Evolutionary conservation across 2,329 filamentous ascomycete genomes (phyloP).

Genomic region (Sodiomyces alkalinus): DNA sequence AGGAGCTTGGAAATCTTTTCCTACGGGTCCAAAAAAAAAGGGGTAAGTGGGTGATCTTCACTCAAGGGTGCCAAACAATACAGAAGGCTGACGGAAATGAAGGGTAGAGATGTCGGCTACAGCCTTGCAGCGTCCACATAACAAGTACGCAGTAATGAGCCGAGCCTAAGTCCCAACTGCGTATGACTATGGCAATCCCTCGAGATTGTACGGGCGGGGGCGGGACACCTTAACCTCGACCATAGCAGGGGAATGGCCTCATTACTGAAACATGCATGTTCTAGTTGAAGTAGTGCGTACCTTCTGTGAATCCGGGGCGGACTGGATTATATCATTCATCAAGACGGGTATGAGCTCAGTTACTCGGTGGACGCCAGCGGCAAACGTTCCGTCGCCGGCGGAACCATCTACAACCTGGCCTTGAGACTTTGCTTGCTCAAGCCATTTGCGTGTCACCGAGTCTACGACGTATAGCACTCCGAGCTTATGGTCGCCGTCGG

Average conservation of each 20-base stretch:
- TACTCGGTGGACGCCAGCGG: conserved; percentile 89
- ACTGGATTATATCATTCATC: conserved; percentile 89
- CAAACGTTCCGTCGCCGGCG: conserved; percentile 82
- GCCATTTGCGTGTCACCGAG: conserved; percentile 97
- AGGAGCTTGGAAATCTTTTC: conserved; percentile 92
- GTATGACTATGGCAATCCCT: too few species aligned
- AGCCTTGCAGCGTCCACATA: too few species aligned
- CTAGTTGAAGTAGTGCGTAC: conserved; percentile 54
- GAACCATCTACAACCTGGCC: conserved; percentile 68
- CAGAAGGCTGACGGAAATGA: too few species aligned
- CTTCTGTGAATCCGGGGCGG: conserved; percentile 89
- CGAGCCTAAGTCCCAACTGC: too few species aligned
- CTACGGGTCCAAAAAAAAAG: conserved; percentile 42
- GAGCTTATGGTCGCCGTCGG: conserved; percentile 88
- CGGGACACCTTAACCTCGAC: too few species aligned
- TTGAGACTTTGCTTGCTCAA: conserved; percentile 80
- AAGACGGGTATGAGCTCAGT: conserved; percentile 85
- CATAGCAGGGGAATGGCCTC: too few species aligned
- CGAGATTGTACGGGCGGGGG: too few species aligned
- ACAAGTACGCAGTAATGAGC: too few species aligned
- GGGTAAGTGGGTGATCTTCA: conserved; percentile 21
- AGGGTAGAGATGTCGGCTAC: too few species aligned
- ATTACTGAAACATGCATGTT: too few species aligned
- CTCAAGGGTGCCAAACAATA: too few species aligned
- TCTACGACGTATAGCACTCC: conserved; percentile 99